Conservation (phyloP, 1,284 basidiomycete species). For the Cryptococcus sp. region DNA sequence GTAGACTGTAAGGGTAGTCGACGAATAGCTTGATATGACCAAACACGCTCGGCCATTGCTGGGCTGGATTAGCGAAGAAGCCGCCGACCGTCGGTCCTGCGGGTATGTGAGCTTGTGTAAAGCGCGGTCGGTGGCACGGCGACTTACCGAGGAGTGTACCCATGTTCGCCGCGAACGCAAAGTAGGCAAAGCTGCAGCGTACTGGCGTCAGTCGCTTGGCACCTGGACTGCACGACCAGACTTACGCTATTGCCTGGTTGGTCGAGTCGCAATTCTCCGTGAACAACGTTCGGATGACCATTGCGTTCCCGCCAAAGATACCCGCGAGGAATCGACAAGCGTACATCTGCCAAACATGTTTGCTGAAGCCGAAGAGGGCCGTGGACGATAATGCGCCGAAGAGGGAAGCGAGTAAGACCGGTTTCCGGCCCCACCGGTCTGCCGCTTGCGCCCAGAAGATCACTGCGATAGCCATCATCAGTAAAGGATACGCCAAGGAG, state of each 20-base stretch:
- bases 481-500: neutral
- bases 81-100: conserved; percentile 31
- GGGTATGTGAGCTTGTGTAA: neutral
- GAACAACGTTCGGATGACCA: conserved; percentile 35
- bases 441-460: conserved; percentile 31
- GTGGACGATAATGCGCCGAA: conserved; percentile 24
- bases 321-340: conserved; percentile 32
- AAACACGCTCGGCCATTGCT: conserved; percentile 25
- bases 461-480: conserved; percentile 7
- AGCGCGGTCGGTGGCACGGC: neutral
- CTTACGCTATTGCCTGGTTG: conserved; percentile 33
- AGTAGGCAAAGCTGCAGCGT: conserved; percentile 29
- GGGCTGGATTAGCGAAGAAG: conserved; percentile 25
- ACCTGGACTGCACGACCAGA: neutral
- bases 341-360: conserved; percentile 35
- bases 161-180: conserved; percentile 35
- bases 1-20: conserved; percentile 29
- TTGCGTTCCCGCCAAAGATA: conserved; percentile 34
- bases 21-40: conserved; percentile 22
- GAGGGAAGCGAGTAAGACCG: conserved; percentile 25
- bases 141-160: conserved; percentile 27
- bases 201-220: neutral
- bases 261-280: conserved; percentile 30
- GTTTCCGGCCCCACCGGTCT: conserved; percentile 30
- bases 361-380: conserved; percentile 25